These are phyloP conservation scores for Podospora appendiculata DNA, from an alignment of 495 filamentous ascomycete genomes.

Conservation along the genomic window DNA sequence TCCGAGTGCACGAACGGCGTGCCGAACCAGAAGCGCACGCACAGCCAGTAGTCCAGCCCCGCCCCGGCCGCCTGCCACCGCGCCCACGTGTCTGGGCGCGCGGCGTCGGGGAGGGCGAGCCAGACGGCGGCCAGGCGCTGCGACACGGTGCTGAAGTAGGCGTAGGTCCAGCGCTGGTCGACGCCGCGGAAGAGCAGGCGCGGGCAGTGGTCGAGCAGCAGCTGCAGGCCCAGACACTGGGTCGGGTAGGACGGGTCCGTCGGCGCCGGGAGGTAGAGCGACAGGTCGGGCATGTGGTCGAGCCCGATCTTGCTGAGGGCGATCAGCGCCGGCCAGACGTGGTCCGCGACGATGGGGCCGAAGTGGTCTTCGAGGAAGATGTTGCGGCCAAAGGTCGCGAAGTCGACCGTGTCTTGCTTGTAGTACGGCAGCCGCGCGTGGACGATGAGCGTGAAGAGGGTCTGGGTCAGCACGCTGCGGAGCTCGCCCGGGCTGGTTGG, in stretches of 20 bases:
- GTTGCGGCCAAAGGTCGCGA: constrained; percentile 6
- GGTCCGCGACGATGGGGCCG: background rate
- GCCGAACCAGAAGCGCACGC: constrained; percentile 9
- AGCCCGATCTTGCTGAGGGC: constrained; percentile 9
- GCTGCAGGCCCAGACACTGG: constrained; percentile 12
- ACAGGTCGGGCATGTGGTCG: constrained; percentile 10
- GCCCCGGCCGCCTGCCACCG: constrained; percentile 7
- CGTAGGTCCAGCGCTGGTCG: constrained; percentile 13
- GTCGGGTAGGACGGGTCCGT: constrained; percentile 8
- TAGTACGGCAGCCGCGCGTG: constrained; percentile 5
- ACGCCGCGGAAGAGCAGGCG: constrained; percentile 12
- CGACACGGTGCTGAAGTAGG: constrained; percentile 12
- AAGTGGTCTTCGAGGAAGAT: constrained; percentile 7
- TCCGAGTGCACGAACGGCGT: constrained; percentile 14
- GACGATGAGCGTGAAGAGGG: constrained; percentile 5
- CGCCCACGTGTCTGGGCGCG: constrained; percentile 8
- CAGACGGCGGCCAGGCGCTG: constrained; percentile 5
- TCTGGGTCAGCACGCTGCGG: constrained; percentile 2
- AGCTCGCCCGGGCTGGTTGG: background rate
- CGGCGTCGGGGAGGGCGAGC: constrained; percentile 2
- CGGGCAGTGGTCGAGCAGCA: constrained; percentile 17
- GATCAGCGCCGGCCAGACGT: constrained; percentile 5
- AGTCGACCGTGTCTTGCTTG: constrained; percentile 3
- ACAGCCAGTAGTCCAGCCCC: constrained; percentile 14
- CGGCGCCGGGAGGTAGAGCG: constrained; percentile 8